Evolutionary conservation across 495 filamentous ascomycete species (phyloP).

Genomic region (Hypoxylon cercidicola): DNA sequence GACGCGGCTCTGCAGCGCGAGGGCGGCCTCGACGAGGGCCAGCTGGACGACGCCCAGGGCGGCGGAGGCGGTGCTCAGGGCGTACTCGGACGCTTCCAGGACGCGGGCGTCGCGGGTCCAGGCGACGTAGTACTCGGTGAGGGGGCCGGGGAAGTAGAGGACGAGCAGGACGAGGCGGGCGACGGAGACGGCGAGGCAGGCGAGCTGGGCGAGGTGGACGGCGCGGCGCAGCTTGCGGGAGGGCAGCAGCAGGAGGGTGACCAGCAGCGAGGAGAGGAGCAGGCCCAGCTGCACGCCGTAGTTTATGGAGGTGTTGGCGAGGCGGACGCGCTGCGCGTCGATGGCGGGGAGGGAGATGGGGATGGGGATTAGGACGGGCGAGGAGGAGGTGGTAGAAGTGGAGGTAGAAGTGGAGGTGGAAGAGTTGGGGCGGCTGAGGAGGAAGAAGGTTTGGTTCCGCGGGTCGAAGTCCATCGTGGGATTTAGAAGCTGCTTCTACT

Average conservation of each 20-base stretch:
- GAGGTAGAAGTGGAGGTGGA: too few relatives aligned
- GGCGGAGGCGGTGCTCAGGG: conserved; percentile 7
- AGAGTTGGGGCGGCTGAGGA: conserved; percentile 20
- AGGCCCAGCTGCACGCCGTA: conserved; percentile 38
- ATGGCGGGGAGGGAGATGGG: conserved; percentile 29
- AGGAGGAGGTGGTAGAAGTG: not conserved
- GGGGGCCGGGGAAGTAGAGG: conserved; percentile 35
- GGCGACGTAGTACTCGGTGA: conserved; percentile 38
- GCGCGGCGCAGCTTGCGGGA: conserved; percentile 20
- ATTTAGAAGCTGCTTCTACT: too few relatives aligned
- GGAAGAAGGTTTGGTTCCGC: conserved; percentile 33
- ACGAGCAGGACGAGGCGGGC: conserved; percentile 24
- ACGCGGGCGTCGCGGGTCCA: conserved; percentile 31
- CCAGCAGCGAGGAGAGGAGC: conserved; percentile 18
- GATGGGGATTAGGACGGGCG: conserved; percentile 3
- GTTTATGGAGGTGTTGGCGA: conserved; percentile 36
- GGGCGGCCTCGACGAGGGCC: conserved; percentile 25
- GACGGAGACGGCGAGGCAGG: conserved; percentile 5
- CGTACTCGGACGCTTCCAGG: conserved; percentile 15
- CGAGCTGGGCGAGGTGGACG: conserved; percentile 21
- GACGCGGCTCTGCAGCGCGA: conserved; percentile 26
- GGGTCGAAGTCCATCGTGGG: conserved; percentile 29
- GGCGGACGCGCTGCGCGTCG: conserved; percentile 33
- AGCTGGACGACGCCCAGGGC: conserved; percentile 25
- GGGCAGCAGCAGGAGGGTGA: conserved; percentile 26